Base-by-base conservation (phyloP, 371 early-diverging fungal genomes). In the Saksenaea oblongispora region DNA sequence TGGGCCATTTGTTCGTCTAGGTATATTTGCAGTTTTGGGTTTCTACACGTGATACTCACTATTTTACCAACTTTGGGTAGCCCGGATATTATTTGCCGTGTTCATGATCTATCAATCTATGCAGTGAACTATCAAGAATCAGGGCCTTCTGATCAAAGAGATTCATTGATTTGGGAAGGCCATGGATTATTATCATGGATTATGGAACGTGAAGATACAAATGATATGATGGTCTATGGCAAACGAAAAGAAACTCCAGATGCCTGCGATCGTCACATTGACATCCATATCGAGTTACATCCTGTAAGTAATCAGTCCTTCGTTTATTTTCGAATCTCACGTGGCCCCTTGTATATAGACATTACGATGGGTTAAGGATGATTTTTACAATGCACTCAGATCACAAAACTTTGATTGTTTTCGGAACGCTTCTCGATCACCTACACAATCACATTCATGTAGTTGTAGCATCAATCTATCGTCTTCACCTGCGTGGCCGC, bases 121-220 rank as follows among this genome's bases (percentile, higher is more conserved):
- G 76, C 73, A 34, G 82, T 75, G 8, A 74, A 71, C 58, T 73
- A 73, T 35, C 66, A 74, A 54, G 82, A 81, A 59, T 67, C 74
- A n/a, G 53, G 57, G 8, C 53, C 61, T 10, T 39, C 63, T 39
- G 63, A 54, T 42, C 64, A 61, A 44, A 59, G 61, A 37, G 66
- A 66, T 36, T 54, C 44, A n/a, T 41, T 70, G 18, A 71, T 80
- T 18, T 81, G 82, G 82, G 79, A 81, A 63, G 82, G 82, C 2
- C 82, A 81, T 63, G 82, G 82, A 4, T 56, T 78, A 11, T 18
- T 81, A 53, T 74, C 78, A 11, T 81, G 82, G 82, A 70, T 76
- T n/a, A 67, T 78, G 64, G 77, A 71, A 31, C 41, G 62, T 8
- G 59, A 69, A 47, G 61, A 71, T 14, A 62, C 65, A 11, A 41